These are phyloP conservation scores for Termitomyces sp. DNA, from an alignment of 768 basidiomycete genomes.

Conservation along the genomic window DNA sequence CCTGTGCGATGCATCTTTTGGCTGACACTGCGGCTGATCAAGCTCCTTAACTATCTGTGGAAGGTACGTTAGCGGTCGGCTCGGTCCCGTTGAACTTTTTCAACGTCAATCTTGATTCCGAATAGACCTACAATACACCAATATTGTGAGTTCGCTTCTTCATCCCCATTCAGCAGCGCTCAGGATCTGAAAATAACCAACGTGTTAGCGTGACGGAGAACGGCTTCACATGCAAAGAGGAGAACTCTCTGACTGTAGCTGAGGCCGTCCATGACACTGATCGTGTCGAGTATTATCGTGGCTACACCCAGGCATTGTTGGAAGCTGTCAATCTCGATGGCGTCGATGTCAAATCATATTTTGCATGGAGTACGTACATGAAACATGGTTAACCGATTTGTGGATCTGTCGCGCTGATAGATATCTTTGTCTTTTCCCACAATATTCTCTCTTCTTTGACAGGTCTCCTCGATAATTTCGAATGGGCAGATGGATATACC, in stretches of 20 bases:
- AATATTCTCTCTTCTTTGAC: background rate
- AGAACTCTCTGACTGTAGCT: conserved; percentile 41
- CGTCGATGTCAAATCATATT: conserved; percentile 57
- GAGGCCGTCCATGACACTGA: conserved; percentile 54
- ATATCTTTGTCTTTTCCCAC: conserved; percentile 2
- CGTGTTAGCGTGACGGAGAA: conserved; percentile 62
- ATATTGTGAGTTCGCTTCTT: conserved; percentile 43
- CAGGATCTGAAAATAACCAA: background rate
- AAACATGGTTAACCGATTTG: background rate
- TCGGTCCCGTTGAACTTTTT: background rate
- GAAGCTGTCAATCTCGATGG: conserved; percentile 54
- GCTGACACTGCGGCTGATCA: background rate
- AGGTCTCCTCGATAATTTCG: conserved; percentile 70
- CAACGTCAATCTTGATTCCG: background rate
- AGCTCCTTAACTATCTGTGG: conserved; percentile 65
- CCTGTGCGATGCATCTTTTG: background rate
- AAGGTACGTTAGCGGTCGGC: conserved; percentile 36
- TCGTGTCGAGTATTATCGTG: conserved; percentile 61
- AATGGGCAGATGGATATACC: conserved; percentile 68
- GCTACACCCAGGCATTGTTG: conserved; percentile 48
- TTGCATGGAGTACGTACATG: conserved; percentile 57
- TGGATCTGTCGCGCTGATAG: background rate
- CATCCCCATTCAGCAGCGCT: background rate
- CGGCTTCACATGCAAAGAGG: conserved; percentile 63
- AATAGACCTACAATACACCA: conserved; percentile 38